Evolutionary conservation across 1,139 yeast genomes (phyloP), one percentile per base, ranked within the genome.

Genomic region (Lodderomyces metapsilosis): DNA sequence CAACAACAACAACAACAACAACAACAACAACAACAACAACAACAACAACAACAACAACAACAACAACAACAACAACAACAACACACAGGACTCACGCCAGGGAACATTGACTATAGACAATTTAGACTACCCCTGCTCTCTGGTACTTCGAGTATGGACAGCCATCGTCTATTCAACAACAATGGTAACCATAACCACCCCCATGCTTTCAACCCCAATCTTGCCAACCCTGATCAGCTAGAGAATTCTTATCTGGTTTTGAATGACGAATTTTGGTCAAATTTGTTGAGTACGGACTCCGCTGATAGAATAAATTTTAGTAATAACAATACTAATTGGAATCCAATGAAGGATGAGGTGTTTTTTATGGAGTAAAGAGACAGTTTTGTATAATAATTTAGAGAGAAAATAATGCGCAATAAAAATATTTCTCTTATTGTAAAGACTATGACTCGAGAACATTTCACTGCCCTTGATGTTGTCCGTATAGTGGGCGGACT

Each of bases 401-500:
- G n/a, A n/a, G n/a, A n/a, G n/a, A n/a, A n/a, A n/a, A n/a, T 20
- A 20, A 20, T 20, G 8, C 8, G 22, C 8, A 23, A 23, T 8
- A 23, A 23, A 8, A 23, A 23, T 6, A 8, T 4, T 23, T 8
- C 15, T n/a, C 30, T n/a, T 12, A 25, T 5, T 8, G 25, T 11
- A 11, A 4, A 23, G n/a, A 23, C n/a, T 4, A 28, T 28, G 32
- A 18, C 12, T n/a, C 30, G 42, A 40, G 31, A 39, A 21, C 36
- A 36, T n/a, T 45, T 45, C 20, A 30, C 32, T 17, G 12, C 43
- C 8, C 17, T 74, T 1, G 85, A 80, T 48, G 37, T 72, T 1
- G 37, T 76, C 9, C 62, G 82, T 21, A 52, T 79, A 0, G 13
- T 77, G 1, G 66, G 71, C 0, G 85, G 85, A 0, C 7, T 79